These are phyloP conservation scores for Zostera marina DNA, from an alignment of 116 monocot genomes.

Conservation along the genomic window DNA sequence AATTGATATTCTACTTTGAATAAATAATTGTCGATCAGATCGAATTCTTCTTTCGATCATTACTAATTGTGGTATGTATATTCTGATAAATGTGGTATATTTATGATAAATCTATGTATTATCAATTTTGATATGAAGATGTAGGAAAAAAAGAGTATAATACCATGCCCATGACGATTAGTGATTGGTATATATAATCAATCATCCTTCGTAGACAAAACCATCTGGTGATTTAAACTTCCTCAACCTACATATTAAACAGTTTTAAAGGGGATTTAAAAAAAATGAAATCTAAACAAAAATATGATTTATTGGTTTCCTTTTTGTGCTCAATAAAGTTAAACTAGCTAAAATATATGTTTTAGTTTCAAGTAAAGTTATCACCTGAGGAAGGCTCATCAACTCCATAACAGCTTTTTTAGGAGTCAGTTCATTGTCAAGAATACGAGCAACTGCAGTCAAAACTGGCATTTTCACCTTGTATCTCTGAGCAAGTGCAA, in stretches of 20 bases:
- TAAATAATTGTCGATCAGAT: too few relatives aligned
- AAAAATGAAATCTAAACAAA: too few relatives aligned
- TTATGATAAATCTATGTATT: not conserved
- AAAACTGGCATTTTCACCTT: conserved; percentile 91
- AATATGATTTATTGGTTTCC: too few relatives aligned
- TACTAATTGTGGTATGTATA: too few relatives aligned
- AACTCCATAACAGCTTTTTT: conserved; percentile 86
- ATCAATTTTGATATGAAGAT: not conserved
- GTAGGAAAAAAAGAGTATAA: too few relatives aligned
- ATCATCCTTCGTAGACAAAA: too few relatives aligned
- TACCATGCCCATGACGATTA: too few relatives aligned
- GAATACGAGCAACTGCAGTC: conserved; percentile 89
- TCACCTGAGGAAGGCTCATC: conserved; percentile 95
- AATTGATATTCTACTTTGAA: too few relatives aligned
- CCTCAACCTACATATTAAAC: conserved; percentile 12
- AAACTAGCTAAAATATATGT: not conserved
- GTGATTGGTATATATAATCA: too few relatives aligned
- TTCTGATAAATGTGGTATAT: not conserved
- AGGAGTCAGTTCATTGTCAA: conserved; percentile 91
- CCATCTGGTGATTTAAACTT: conserved; percentile 10
- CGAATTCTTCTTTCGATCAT: too few relatives aligned
- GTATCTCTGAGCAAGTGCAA: conserved; percentile 92
- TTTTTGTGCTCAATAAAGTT: too few relatives aligned
- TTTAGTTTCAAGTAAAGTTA: not conserved
- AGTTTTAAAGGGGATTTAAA: too few relatives aligned